Conservation (phyloP, 139 green algal genomes). For the Spirogloea muscicola region DNA sequence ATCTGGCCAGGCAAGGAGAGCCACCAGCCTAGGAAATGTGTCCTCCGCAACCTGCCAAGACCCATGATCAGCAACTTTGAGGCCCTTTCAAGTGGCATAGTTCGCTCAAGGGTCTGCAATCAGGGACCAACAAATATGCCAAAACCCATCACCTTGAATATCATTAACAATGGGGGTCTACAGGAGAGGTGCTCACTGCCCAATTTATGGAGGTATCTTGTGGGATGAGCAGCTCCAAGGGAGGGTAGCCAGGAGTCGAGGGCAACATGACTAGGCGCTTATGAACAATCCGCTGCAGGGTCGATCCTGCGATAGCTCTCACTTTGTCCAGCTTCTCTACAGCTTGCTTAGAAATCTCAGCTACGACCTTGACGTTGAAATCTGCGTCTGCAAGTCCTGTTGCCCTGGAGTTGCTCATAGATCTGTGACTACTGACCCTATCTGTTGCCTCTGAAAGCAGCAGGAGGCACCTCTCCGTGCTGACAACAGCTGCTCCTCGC, state of each 20-base stretch:
- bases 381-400: neutral
- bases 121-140: too few species aligned
- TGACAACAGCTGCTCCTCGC: slow-evolving; percentile 76
- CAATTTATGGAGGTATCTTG: too few species aligned
- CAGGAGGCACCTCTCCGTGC: slow-evolving; percentile 37
- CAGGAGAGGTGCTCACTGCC: too few species aligned
- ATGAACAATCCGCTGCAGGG: slow-evolving; percentile 38
- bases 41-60: slow-evolving; percentile 31
- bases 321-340: slow-evolving; percentile 79
- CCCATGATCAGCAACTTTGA: too few species aligned
- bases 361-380: slow-evolving; percentile 29
- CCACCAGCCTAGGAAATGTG: slow-evolving; percentile 44
- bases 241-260: too few species aligned
- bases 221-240: too few species aligned
- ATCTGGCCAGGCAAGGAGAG: slow-evolving; percentile 37
- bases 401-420: neutral
- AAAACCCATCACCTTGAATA: too few species aligned
- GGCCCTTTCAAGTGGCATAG: too few species aligned
- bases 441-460: slow-evolving; percentile 38
- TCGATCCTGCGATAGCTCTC: slow-evolving; percentile 52
- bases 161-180: too few species aligned
- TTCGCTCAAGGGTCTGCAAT: too few species aligned
- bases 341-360: slow-evolving; percentile 65
- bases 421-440: neutral
- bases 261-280: too few species aligned